phyloP scores from a whole-genome alignment of 1,284 basidiomycete species.

The Trametes hirsuta region DNA sequence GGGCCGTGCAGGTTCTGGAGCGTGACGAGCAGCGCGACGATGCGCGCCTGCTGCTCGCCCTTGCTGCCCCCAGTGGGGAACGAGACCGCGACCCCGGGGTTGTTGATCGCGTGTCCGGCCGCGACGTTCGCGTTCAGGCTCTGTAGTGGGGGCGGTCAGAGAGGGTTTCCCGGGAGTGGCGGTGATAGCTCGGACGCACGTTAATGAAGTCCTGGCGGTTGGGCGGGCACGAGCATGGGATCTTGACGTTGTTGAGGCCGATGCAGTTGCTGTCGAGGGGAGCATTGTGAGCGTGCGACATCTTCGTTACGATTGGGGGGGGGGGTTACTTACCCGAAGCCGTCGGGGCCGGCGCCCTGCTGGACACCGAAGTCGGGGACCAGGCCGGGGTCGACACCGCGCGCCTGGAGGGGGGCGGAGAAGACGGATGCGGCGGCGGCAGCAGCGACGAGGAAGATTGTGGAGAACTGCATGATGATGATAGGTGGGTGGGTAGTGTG shows the following conservation, averaged over 20 bases:
- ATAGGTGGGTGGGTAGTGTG: neutral
- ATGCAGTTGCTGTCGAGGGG: conserved; percentile 2
- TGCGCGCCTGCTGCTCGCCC: conserved; percentile 32
- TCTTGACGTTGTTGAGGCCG: conserved; percentile 50
- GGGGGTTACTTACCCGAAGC: conserved; percentile 26
- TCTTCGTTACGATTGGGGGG: rapidly evolving
- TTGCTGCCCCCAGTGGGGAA: conserved; percentile 35
- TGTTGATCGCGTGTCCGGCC: conserved; percentile 33
- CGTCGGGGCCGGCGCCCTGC: conserved; percentile 54
- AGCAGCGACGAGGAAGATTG: conserved; percentile 36
- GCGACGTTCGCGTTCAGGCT: conserved; percentile 34
- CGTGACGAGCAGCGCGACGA: conserved; percentile 32
- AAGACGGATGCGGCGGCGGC: conserved; percentile 40
- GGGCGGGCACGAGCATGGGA: conserved; percentile 68
- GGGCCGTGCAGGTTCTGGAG: conserved; percentile 39
- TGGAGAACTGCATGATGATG: conserved; percentile 33
- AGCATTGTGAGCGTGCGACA: neutral
- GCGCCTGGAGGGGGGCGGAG: conserved; percentile 40
- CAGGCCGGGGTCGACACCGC: conserved; percentile 50
- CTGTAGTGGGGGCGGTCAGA: conserved; percentile 10
- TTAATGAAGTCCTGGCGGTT: conserved; percentile 51
- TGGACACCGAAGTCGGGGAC: conserved; percentile 57
- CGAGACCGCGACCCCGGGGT: conserved; percentile 29
- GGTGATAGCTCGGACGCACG: conserved; percentile 34
- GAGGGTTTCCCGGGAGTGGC: neutral